Base-by-base conservation (phyloP, 2,329 filamentous ascomycete species). In the Microcyclospora tardicrescens region DNA sequence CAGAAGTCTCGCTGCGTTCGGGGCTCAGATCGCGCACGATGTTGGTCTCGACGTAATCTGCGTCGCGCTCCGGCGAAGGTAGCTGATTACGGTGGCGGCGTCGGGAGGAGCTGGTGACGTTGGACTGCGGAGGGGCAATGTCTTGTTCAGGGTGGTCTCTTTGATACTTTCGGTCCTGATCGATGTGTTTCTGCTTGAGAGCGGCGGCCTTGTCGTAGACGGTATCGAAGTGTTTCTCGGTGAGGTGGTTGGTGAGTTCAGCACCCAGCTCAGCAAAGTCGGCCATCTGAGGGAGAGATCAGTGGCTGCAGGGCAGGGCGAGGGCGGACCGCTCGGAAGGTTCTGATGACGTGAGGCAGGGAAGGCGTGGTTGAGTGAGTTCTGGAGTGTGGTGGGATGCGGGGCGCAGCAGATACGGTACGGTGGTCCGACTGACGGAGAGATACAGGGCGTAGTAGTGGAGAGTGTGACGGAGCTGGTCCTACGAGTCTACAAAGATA, bases 191-290 rank as follows among this genome's bases (percentile, higher is more conserved):
- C 6, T 24, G 16, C 30, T 15, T n/a, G 30, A 32, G 10, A 32
- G 30, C 30, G 10, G 28, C 19, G 13, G 24, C 16, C 9, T 41
- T 44, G 39, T 55, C 53, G 43, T 50, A 55, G 19, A 39, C 44
- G n/a, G 38, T 38, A 16, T 57, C 54, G 35, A 45, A 54, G 34
- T 57, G 44, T 24, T 45, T 46, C 33, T 52, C 46, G 24, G 46
- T 45, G 13, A 51, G 34, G 34, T 51, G 47, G 38, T 50, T 46
- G 32, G 48, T 28, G 16, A 44, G 43, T 35, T 51, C 49, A 16
- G 49, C 47, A 8, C 45, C 46, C 19, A 52, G 43, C 36, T 57
- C 54, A 6, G 52, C 50, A 29, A 53, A 43, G 27, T 51, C 51
- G 11, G 44, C 43, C 40, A 43, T 45, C 15, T 24, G 12, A 15